These are phyloP conservation scores for Nakazawaea wyomingensis DNA, from an alignment of 805 yeast genomes.

Conservation along the genomic window DNA sequence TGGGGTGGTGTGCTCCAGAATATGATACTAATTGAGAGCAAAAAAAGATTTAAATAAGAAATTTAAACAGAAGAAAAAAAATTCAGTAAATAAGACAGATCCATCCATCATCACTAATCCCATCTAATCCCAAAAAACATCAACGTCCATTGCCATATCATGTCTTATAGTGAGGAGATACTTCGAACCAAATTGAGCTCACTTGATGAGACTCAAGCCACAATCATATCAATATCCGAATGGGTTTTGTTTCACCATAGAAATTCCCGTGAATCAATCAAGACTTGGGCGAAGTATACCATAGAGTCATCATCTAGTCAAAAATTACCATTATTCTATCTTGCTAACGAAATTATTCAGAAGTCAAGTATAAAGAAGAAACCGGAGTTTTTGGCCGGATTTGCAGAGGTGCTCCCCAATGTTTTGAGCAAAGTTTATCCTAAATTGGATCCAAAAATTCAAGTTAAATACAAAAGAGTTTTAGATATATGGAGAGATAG, in stretches of 20 bases:
- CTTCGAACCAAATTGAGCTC: slow-evolving; percentile 31
- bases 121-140: no score
- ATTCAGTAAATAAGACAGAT: no score
- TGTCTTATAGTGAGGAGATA: slow-evolving; percentile 35
- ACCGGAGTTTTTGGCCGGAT: slow-evolving; percentile 53
- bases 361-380: slow-evolving; percentile 62
- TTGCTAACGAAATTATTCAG: slow-evolving; percentile 80
- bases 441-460: slow-evolving; percentile 26
- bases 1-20: no score
- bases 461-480: slow-evolving; percentile 42
- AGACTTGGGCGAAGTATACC: slow-evolving; percentile 31
- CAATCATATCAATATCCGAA: slow-evolving; percentile 39
- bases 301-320: slow-evolving; percentile 15
- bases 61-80: no score
- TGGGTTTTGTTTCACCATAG: slow-evolving; percentile 43
- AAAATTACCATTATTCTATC: slow-evolving; percentile 56
- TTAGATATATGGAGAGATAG: slow-evolving; percentile 57
- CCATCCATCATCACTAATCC: no score
- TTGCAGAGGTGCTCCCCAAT: slow-evolving; percentile 42
- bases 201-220: slow-evolving; percentile 40
- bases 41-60: no score
- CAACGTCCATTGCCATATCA: no score
- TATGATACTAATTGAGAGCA: neutral
- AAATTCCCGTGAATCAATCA: slow-evolving; percentile 30
- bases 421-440: slow-evolving; percentile 31